Conservation (phyloP, 192 early-diverging fungal species). For the Coemansia sp. region DNA sequence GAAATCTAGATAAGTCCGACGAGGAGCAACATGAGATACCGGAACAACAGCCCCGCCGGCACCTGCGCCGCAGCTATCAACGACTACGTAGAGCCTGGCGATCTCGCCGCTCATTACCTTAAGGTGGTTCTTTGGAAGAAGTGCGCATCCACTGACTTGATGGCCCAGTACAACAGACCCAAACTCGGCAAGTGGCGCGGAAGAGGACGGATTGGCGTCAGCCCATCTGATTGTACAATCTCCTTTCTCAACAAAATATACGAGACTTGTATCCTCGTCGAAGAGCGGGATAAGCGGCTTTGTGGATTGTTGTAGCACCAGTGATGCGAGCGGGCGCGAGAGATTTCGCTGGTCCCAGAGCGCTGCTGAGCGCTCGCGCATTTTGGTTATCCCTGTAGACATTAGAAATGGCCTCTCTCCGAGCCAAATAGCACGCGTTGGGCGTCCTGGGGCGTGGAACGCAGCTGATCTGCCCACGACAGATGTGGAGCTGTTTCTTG, state of each 20-base stretch:
- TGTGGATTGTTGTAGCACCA: conserved; percentile 67
- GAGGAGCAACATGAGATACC: conserved; percentile 67
- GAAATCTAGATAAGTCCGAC: conserved; percentile 76
- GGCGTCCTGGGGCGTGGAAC: conserved; percentile 44
- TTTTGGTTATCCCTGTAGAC: conserved; percentile 74
- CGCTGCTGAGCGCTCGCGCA: conserved; percentile 68
- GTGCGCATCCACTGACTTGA: conserved; percentile 59
- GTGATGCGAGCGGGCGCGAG: conserved; percentile 59
- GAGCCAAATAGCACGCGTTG: conserved; percentile 66
- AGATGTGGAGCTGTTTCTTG: conserved; percentile 5
- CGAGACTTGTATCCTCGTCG: conserved; percentile 78
- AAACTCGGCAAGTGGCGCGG: conserved; percentile 34
- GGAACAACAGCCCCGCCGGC: conserved; percentile 68
- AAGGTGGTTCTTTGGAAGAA: conserved; percentile 70
- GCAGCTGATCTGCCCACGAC: conserved; percentile 19
- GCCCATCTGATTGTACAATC: conserved; percentile 72
- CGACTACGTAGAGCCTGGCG: conserved; percentile 59
- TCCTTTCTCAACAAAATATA: conserved; percentile 73
- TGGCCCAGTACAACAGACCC: conserved; percentile 32
- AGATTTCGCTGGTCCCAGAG: conserved; percentile 78
- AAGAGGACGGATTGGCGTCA: conserved; percentile 58
- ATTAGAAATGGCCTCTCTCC: conserved; percentile 66
- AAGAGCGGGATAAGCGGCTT: conserved; percentile 74
- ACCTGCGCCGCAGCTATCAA: conserved; percentile 40
- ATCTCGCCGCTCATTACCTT: conserved; percentile 76